Base-by-base conservation (phyloP, 306 rosid genomes). In the Vigna hirtella region DNA sequence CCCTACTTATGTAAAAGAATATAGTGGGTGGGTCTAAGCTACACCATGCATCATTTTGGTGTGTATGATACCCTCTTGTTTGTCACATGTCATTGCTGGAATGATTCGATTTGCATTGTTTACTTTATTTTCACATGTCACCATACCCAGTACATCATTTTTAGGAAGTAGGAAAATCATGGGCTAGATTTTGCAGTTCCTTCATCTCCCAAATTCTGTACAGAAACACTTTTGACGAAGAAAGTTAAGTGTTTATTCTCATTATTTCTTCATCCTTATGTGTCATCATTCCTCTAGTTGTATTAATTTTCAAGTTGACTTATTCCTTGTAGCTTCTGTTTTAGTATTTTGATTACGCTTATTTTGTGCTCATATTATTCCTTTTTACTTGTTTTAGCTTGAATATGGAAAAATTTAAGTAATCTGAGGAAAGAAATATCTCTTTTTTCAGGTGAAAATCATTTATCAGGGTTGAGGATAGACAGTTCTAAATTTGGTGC, bases 401-500 rank as follows among this genome's bases (percentile, higher is more conserved):
- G 77, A 72, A 73, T 73, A 32, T 49, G 50, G 32, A 20, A 34
- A 69, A 24, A 20, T 56, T 47, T 24, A 58, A 59, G 68, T 30
- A 56, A 53, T 42, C 56, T 48, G 40, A 62, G 26, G 48, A 68
- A 66, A 72, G 15, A 77, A 57, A 38, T 57, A 3, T 18, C 40
- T 77, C 26, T 56, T 15, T 50, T 81, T 79, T 84, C 90, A 95
- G 98, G 97, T 30, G 91, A 95, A 76, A 86, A 77, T 63, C 91
- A 90, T 84, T 85, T 84, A 79, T 89, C 90, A 3, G 97, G 97
- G 71, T 84, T 77, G 55, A 86, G 86, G 75, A 87, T 93, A 73
- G 92, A 93, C 77, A 83, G 93, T 84, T 87, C 97, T 67, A 90
- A 87, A 87, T 86, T 93, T 65, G 94, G 97, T 56, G 90, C 89